phyloP scores from a whole-genome alignment of 495 filamentous ascomycete species.

The Friedmanniomyces endolithicus region DNA sequence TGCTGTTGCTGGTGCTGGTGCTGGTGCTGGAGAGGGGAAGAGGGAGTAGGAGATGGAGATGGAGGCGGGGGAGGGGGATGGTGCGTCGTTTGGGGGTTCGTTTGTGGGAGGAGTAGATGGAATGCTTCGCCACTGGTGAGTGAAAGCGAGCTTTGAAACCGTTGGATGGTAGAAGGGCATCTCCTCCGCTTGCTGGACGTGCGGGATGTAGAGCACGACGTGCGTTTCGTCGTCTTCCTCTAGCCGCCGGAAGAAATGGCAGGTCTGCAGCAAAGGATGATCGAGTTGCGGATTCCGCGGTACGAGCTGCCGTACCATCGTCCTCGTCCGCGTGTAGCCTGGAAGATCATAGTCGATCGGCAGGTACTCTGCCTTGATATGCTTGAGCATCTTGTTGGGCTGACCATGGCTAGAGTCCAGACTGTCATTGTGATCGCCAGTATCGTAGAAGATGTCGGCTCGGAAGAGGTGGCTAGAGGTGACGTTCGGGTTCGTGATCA shows the following conservation, averaged over 20 bases:
- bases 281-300: constrained; percentile 72
- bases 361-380: constrained; percentile 25
- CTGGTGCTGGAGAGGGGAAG: no score
- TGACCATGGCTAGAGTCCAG: neutral
- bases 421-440: constrained; percentile 20
- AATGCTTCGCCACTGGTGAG: constrained; percentile 35
- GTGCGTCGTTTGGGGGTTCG: neutral
- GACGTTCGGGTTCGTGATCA: constrained; percentile 76
- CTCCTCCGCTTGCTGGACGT: constrained; percentile 45
- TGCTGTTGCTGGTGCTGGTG: no score
- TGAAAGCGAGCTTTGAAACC: constrained; percentile 58
- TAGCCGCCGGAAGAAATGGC: constrained; percentile 44
- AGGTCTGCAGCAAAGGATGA: constrained; percentile 62
- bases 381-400: constrained; percentile 19
- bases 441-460: constrained; percentile 66
- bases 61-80: constrained; percentile 28
- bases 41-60: constrained; percentile 58
- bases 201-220: constrained; percentile 70
- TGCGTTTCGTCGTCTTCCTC: constrained; percentile 25
- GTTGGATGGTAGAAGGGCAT: constrained; percentile 81
- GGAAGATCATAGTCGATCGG: constrained; percentile 35
- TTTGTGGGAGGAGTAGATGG: no score
- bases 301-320: constrained; percentile 60
- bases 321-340: constrained; percentile 44
- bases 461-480: constrained; percentile 73